Percentiles rank a stretch among this genome's conserved stretches.
Evolutionary conservation across 805 yeast species (phyloP).

Genomic region (Candida pini): DNA sequence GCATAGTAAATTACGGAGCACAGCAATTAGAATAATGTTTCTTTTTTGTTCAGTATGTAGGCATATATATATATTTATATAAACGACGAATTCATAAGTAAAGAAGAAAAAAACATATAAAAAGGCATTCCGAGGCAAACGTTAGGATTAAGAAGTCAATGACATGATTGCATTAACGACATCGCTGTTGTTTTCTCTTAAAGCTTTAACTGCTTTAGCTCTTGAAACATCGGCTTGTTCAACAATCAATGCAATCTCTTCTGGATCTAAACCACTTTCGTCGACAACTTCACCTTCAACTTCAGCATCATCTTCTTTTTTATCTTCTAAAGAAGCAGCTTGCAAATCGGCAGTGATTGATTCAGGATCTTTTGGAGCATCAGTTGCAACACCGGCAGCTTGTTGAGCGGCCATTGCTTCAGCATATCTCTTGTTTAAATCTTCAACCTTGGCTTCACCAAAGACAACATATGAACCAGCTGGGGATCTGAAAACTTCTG

Average conservation of each 20-base stretch:
- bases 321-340: conserved; percentile 46
- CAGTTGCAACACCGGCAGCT: conserved; percentile 47
- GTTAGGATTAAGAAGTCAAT: conserved; percentile 31
- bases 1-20: no score
- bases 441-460: conserved; percentile 97
- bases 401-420: conserved; percentile 78
- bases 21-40: no score
- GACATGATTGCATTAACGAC: conserved; percentile 96
- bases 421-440: conserved; percentile 81
- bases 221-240: conserved; percentile 90
- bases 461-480: conserved; percentile 95
- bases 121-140: no score
- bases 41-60: no score
- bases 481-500: conserved; percentile 91
- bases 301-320: conserved; percentile 31
- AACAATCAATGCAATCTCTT: conserved; percentile 78
- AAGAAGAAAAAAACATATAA: no score
- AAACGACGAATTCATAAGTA: no score
- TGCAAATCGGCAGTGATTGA: conserved; percentile 79
- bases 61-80: no score
- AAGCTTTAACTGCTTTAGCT: conserved; percentile 87
- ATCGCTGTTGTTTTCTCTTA: conserved; percentile 84
- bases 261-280: conserved; percentile 75
- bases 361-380: conserved; percentile 60
- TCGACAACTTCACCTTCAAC: conserved; percentile 69